Evolutionary conservation across 495 filamentous ascomycete species (phyloP).

Genomic region (Daldinia vernicosa): DNA sequence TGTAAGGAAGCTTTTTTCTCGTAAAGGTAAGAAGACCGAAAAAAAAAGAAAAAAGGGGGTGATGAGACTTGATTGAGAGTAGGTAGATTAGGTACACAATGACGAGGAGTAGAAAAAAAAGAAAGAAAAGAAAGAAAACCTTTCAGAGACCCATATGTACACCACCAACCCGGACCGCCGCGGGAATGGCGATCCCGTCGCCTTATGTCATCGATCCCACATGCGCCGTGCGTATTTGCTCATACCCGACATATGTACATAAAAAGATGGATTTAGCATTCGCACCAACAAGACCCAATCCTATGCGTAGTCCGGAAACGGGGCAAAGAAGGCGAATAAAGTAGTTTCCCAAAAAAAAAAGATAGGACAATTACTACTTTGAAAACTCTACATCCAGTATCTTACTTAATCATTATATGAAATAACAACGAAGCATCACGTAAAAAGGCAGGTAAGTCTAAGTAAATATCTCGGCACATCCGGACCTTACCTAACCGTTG

Average conservation of each 20-base stretch:
- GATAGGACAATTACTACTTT: background rate
- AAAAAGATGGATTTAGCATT: background rate
- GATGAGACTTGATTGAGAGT: background rate
- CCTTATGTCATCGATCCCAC: conserved; percentile 1
- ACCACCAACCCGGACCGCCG: conserved; percentile 7
- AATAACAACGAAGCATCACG: background rate
- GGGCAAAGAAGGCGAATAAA: background rate
- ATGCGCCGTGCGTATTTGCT: background rate
- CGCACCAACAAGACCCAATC: background rate
- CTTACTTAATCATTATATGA: background rate
- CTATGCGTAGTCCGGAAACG: background rate
- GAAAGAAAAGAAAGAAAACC: background rate
- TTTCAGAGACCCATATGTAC: background rate
- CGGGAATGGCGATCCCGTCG: conserved; percentile 20
- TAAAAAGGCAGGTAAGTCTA: background rate
- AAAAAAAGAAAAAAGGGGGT: background rate
- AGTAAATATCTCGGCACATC: background rate
- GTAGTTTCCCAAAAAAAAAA: background rate
- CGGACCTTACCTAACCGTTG: background rate
- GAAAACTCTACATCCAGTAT: too few relatives aligned
- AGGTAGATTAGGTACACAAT: too few relatives aligned
- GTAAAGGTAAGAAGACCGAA: background rate
- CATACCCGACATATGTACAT: background rate
- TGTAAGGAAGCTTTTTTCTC: background rate
- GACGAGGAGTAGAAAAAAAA: too few relatives aligned